phyloP scores from a whole-genome alignment of 306 rosid species.

The Acacia crassicarpa region DNA sequence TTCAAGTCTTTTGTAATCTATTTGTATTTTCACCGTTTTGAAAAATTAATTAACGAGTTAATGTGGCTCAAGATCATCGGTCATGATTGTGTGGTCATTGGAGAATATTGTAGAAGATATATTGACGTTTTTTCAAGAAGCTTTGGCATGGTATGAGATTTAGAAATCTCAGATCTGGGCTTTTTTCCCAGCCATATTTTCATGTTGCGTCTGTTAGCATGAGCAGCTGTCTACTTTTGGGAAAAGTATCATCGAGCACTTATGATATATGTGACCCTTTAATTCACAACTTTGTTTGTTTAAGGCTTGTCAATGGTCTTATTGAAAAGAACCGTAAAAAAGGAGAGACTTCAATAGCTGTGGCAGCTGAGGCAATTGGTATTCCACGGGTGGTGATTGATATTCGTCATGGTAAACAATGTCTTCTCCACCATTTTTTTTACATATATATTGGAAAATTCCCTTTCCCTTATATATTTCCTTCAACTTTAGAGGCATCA shows the following conservation, averaged over 20 bases:
- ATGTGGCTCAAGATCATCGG: not conserved
- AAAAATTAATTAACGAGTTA: not conserved
- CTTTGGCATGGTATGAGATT: not conserved
- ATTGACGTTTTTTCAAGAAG: not conserved
- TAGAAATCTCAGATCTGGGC: not conserved
- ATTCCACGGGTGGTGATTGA: slow-evolving; percentile 85
- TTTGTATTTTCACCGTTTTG: not conserved
- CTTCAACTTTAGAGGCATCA: slow-evolving; percentile 72
- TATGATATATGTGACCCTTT: not conserved
- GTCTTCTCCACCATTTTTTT: slow-evolving; percentile 2
- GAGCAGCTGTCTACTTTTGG: not conserved
- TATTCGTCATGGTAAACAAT: slow-evolving; percentile 79
- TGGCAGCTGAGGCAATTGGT: slow-evolving; percentile 74
- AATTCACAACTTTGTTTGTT: slow-evolving; percentile 16
- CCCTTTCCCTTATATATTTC: slow-evolving; percentile 9
- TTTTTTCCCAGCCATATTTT: not conserved
- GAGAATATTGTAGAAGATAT: not conserved
- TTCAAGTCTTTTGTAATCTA: not conserved
- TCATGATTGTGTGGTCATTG: not conserved
- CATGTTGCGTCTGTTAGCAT: not conserved
- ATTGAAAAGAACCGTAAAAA: slow-evolving; percentile 86
- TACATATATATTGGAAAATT: not conserved
- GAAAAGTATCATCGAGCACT: not conserved
- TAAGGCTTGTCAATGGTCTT: slow-evolving; percentile 87
- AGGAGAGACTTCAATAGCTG: slow-evolving; percentile 68